Evolutionary conservation across 805 yeast species (phyloP).

Genomic region (Hanseniaspora thailandica): DNA sequence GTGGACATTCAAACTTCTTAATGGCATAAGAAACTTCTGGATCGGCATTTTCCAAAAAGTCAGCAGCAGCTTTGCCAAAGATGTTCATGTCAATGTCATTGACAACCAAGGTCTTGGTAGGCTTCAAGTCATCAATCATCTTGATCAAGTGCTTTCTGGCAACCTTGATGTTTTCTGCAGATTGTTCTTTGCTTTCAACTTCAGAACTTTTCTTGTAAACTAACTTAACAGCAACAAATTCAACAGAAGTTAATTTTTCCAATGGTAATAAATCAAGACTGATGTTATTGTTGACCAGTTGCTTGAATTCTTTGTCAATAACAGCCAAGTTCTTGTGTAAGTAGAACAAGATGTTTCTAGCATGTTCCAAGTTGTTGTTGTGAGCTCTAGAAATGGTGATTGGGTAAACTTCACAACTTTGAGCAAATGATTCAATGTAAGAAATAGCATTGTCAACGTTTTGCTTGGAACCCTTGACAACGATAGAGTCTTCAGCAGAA

Average conservation of each 20-base stretch:
- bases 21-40: conserved; percentile 45
- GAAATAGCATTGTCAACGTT: conserved; percentile 52
- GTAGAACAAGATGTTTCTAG: conserved; percentile 58
- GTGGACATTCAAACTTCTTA: conserved; percentile 43
- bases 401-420: conserved; percentile 48
- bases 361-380: conserved; percentile 66
- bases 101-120: conserved; percentile 47
- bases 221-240: conserved; percentile 50
- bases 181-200: conserved; percentile 23
- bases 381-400: conserved; percentile 85
- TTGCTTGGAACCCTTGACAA: conserved; percentile 52
- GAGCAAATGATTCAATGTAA: conserved; percentile 48
- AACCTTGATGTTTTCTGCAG: conserved; percentile 36
- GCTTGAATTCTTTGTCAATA: conserved; percentile 28
- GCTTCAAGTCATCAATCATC: conserved; percentile 60
- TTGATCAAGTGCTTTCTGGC: conserved; percentile 66
- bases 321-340: conserved; percentile 33
- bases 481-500: conserved; percentile 41
- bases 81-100: conserved; percentile 49
- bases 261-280: conserved; percentile 39
- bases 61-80: conserved; percentile 25
- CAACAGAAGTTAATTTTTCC: conserved; percentile 34
- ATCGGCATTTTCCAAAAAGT: conserved; percentile 21
- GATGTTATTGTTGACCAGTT: conserved; percentile 31
- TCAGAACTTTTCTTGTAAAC: conserved; percentile 25